Conservation (phyloP, 805 yeast species). For the Lachancea thermotolerans region DNA sequence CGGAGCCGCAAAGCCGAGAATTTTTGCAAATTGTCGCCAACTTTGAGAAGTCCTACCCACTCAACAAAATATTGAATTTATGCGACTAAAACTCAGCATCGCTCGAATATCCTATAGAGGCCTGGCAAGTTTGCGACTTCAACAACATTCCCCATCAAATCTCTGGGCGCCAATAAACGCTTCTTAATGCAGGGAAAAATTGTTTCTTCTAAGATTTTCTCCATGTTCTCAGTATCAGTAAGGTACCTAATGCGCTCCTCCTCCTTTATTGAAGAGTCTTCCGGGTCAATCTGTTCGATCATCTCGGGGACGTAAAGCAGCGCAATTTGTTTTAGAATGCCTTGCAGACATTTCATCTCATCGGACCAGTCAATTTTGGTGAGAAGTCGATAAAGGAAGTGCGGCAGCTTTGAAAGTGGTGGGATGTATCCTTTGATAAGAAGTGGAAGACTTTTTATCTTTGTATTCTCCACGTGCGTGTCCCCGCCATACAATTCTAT, state of each 20-base stretch:
- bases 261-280: conserved; percentile 16
- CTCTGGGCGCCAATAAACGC: conserved; percentile 57
- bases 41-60: conserved; percentile 1
- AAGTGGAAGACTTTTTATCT: conserved; percentile 55
- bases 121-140: conserved; percentile 93
- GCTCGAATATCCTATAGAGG: conserved; percentile 82
- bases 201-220: conserved; percentile 44
- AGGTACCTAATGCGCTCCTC: conserved; percentile 22
- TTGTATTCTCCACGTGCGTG: conserved; percentile 28
- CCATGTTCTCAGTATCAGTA: conserved; percentile 27
- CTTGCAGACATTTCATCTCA: conserved; percentile 64
- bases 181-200: conserved; percentile 62
- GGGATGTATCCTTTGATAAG: conserved; percentile 61
- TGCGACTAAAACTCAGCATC: conserved; percentile 47
- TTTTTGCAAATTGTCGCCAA: conserved; percentile 2
- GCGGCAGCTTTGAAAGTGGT: conserved; percentile 52
- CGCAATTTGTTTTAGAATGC: conserved; percentile 62
- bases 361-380: conserved; percentile 53
- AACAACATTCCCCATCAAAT: conserved; percentile 47
- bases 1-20: not conserved
- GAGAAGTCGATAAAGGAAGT: conserved; percentile 58
- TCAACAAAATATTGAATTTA: not conserved
- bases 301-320: conserved; percentile 64
- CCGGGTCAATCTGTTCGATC: conserved; percentile 19
- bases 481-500: conserved; percentile 35